phyloP scores from a whole-genome alignment of 768 basidiomycete genomes.

The Mycena floridula region DNA sequence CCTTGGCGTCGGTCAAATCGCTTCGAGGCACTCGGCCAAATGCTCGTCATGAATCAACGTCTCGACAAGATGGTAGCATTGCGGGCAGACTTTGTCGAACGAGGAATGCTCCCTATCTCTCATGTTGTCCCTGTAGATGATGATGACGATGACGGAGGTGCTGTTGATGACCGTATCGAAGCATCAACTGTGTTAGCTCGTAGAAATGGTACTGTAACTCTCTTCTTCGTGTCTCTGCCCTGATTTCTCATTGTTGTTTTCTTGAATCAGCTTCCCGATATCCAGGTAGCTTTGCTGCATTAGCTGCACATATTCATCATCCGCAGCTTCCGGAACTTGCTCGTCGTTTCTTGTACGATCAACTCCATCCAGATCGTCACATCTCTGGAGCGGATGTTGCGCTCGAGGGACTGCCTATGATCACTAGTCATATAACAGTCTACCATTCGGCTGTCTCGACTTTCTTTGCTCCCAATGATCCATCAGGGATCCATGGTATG shows the following conservation, averaged over 20 bases:
- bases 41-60: slow-evolving; percentile 8
- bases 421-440: slow-evolving; percentile 7
- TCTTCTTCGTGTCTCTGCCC: not conserved
- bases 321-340: slow-evolving; percentile 11
- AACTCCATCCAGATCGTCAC: slow-evolving; percentile 6
- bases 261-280: slow-evolving; percentile 10
- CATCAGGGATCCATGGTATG: slow-evolving; percentile 14
- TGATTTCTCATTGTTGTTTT: not conserved
- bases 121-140: slow-evolving; percentile 3
- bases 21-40: slow-evolving; percentile 8
- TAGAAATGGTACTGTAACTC: slow-evolving; percentile 4
- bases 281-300: slow-evolving; percentile 7
- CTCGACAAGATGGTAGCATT: slow-evolving; percentile 6
- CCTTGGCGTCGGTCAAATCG: slow-evolving; percentile 13
- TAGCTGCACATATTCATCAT: slow-evolving; percentile 8
- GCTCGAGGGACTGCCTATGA: not conserved
- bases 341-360: slow-evolving; percentile 15
- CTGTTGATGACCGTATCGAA: slow-evolving; percentile 1
- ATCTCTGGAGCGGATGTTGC: not conserved
- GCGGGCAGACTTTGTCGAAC: not conserved
- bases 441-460: slow-evolving; percentile 14
- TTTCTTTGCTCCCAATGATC: slow-evolving; percentile 15
- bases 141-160: slow-evolving; percentile 3
- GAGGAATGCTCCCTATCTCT: not conserved
- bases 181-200: slow-evolving; percentile 8